A percentile compares a stretch with the other conserved stretches of the same genome.
Evolutionary conservation across 176 grass and related monocot species (phyloP).

Genomic region (Oryza meridionalis): DNA sequence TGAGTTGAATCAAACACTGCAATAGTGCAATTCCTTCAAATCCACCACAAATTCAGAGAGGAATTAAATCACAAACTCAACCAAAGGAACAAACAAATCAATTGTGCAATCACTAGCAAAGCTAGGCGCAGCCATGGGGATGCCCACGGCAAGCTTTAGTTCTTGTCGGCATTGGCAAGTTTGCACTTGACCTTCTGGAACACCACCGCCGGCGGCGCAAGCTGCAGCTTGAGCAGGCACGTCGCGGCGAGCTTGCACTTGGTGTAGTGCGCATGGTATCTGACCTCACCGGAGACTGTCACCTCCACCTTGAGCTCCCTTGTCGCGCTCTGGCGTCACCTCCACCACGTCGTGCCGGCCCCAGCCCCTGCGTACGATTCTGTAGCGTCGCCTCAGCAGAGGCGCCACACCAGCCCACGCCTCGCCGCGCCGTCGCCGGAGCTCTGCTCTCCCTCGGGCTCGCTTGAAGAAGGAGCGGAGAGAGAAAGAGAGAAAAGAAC

Average conservation of each 20-base stretch:
- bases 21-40: not conserved
- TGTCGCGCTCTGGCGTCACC: conserved; percentile 18
- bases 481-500: too few relatives aligned
- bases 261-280: not conserved
- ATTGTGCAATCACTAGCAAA: not conserved
- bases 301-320: conserved; percentile 48
- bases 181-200: conserved; percentile 26
- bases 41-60: too few relatives aligned
- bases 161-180: not conserved
- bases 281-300: conserved; percentile 31
- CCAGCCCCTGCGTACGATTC: too few relatives aligned
- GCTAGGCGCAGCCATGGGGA: not conserved
- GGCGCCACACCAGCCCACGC: too few relatives aligned
- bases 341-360: too few relatives aligned
- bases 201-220: conserved; percentile 5
- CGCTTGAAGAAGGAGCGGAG: too few relatives aligned
- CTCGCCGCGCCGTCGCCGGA: too few relatives aligned
- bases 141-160: not conserved
- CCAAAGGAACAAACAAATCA: not conserved
- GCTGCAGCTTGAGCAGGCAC: conserved; percentile 42
- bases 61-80: not conserved
- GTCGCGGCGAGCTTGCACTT: conserved; percentile 29
- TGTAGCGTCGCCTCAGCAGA: too few relatives aligned
- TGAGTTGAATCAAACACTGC: not conserved
- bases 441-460: too few relatives aligned